Percentiles rank a stretch among this genome's conserved stretches.
These are phyloP conservation scores for Macrolepiota fuliginosa DNA, from an alignment of 768 basidiomycete species.

Conservation along the genomic window DNA sequence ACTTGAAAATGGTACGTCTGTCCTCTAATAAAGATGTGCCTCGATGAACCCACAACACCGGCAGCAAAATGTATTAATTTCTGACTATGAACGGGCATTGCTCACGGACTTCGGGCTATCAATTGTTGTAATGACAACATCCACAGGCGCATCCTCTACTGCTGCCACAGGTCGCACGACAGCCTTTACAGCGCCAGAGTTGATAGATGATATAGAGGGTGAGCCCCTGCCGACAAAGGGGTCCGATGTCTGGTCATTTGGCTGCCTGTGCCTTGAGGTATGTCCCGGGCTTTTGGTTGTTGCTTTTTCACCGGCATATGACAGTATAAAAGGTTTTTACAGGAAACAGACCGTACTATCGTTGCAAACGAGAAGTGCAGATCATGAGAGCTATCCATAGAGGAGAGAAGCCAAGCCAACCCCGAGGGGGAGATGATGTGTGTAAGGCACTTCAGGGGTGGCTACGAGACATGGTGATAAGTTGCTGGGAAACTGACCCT, in stretches of 20 bases:
- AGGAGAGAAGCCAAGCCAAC: neutral
- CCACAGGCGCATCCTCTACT: neutral
- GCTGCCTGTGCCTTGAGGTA: neutral
- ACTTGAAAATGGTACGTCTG: neutral
- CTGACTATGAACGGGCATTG: neutral
- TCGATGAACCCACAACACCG: too few relatives aligned
- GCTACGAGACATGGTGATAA: neutral
- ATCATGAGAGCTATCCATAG: neutral
- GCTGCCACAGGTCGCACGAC: neutral
- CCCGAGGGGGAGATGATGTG: neutral
- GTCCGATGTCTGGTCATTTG: too few relatives aligned
- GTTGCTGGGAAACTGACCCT: neutral
- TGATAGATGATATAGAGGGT: neutral
- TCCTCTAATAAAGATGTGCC: too few relatives aligned
- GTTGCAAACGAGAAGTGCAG: neutral
- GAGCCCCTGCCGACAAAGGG: neutral
- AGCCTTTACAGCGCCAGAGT: slow-evolving; percentile 5
- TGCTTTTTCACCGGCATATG: too few relatives aligned
- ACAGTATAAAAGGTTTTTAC: neutral
- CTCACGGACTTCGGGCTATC: too few relatives aligned
- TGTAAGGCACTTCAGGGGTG: neutral
- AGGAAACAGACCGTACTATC: neutral
- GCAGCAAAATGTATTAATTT: neutral
- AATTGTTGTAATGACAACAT: neutral
- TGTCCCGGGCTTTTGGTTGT: too few relatives aligned